Base-by-base conservation (phyloP, 441 rosid species). In the Pelargonium australe region DNA sequence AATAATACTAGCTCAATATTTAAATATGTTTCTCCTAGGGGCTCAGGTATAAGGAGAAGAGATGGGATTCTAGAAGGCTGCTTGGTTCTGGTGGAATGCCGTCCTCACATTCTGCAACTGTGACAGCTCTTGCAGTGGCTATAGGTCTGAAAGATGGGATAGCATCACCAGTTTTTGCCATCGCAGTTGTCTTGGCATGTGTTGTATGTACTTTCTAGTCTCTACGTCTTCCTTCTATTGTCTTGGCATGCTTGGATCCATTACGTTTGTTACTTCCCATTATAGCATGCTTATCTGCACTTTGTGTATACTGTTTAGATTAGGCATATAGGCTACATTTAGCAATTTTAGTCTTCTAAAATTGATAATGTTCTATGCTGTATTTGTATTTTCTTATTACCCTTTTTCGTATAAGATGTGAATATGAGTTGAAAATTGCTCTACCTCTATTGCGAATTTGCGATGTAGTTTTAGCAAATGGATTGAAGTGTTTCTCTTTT, bases 31-130 rank as follows among this genome's bases (percentile, higher is more conserved):
- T 72, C 71, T 88, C 81, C 84, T 87, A 81, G 90, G 83, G 81
- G 81, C 84, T 85, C 91, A 91, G 97, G 99, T 95, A 69, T 80
- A 91, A 90, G 85, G 97, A 95, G 73, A 91, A 78, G 89, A 85
- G 85, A 75, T 95, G 99, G 99, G 99, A 95, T 78, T 84, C 99
- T 37, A 95, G 83, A 82, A 81, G 84, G 76, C 76, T 95, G 86
- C 75, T 95, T 44, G 90, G 75, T 70, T 95, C 99, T 23, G 97
- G 99, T 76, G 99, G 97, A 68, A 91, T 95, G 99, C 99, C 97
- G 5, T 95, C 99, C 1, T 95, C 97, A 0, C 99, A 95, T 71
- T 91, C 97, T 7, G 90, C 99, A 66, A 91, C 97, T 0, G 99
- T 95, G 67, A 87, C 94, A n/a, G 96, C 99, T 43, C 80, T 95